Base-by-base conservation (phyloP, 2,329 filamentous ascomycete genomes). In the Colletotrichum tropicale region DNA sequence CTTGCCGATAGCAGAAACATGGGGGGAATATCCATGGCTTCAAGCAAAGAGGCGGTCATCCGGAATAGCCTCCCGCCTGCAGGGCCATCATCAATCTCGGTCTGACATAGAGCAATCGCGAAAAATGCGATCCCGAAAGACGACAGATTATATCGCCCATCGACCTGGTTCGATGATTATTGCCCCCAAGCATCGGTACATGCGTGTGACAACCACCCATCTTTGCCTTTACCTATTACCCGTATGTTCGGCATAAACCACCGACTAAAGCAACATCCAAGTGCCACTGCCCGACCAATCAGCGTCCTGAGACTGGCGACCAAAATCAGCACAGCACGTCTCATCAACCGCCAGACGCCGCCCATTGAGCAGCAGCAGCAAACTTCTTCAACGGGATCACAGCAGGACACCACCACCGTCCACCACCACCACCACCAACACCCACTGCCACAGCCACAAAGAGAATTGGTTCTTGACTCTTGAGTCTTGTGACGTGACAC, bases 331-430 rank as follows among this genome's bases (percentile, higher is more conserved):
- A n/a, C 2, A 48, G 62, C 52, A 52, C 70, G 77, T 77, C 77
- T 78, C 77, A 78, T 72, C 69, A 78, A 78, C 77, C 77, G 77
- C 77, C 76, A 78, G 66, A 70, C 77, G 76, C 75, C 71, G 28
- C 18, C 48, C 56, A 24, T 15, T 24, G 24, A 36, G 38, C 66
- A 48, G 18, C 43, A 48, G n/a, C n/a, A 48, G 9, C 62, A 65
- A 75, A 55, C 73, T 67, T 64, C 69, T 72, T 64, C 55, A 75
- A 72, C 73, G 69, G 69, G 69, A 66, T 64, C 62, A 67, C 26
- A 34, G 34, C 64, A 67, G 69, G 61, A 66, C 66, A 72, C 66
- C 68, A 43, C 30, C 18, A 26, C 34, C 15, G 34, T 16, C 34
- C 34, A 36, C 24, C 24, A 58, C 34, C 30, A 58, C 34, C 30